Evolutionary conservation across 2,329 filamentous ascomycete species (phyloP), one percentile per base, ranked within the genome.

Genomic region (Ceratocystis ficicola): DNA sequence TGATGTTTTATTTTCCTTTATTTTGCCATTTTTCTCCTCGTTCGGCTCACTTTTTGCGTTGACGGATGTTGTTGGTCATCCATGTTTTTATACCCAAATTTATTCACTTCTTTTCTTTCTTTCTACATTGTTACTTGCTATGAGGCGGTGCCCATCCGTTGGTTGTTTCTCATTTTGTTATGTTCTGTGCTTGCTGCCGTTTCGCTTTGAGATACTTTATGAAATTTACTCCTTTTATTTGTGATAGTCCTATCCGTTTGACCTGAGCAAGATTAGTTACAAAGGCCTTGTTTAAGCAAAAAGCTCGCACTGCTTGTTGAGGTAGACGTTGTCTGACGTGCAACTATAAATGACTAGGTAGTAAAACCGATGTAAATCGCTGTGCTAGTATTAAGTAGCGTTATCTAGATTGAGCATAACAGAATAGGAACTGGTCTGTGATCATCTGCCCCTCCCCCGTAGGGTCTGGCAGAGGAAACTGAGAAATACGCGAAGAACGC

Each of bases 11-110:
- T 61, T 63, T 48, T 61, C 17, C 41, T 65, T 50, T 67, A 41
- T n/a, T 62, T 44, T 65, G 65, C 69, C 64, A 48, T 55, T 64
- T 60, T 65, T 52, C 22, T 68, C 50, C 55, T 65, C 68, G 66
- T 63, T 69, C 30, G 3, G 44, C 3, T 22, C 28, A 22, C 62
- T 64, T 65, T 66, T 63, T 44, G 57, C 20, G 67, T 68, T 36
- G 32, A 55, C 64, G 46, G 44, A 52, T 52, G 48, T 25, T 69
- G 12, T 66, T 63, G 63, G 64, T 41, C 22, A 22, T 25, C 17
- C 5, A 59, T 65, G 25, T 30, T 59, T 59, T 57, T 59, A 65
- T 59, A 59, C 52, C 48, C 63, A 63, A 50, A 63, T 63, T 17
- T 62, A 20, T 44, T 62, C 44, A 46, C 57, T 44, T 52, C 28